Base-by-base conservation (phyloP, 179 eudicot genomes). In the Corrigiola litoralis region DNA sequence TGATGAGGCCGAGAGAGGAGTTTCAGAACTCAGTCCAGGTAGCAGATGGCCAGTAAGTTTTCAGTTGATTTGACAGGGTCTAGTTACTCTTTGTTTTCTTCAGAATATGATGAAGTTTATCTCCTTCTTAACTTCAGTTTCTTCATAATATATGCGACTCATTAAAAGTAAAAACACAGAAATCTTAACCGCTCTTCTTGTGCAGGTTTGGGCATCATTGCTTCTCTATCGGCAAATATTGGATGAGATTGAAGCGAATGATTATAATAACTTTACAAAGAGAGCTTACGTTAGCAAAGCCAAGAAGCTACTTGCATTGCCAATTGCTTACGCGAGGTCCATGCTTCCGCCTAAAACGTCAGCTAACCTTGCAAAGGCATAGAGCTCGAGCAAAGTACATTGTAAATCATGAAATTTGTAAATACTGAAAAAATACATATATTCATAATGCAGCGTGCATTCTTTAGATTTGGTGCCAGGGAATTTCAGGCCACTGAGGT, bases 21-120 rank as follows among this genome's bases (percentile, higher is more conserved):
- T 94, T 40, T 77, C 82, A 44, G 88, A 90, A 63, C 96, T 90
- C 46, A 88, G 88, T 72, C 69, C 91, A 48, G 91, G 84, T 16
- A 90, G 97, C 47, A 81, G 97, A 90, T 90, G 92, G 94, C 97
- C 97, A 2, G 97, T 90, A 80, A 84, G 90, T 46, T 20, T 69
- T 40, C 63, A 2, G 37, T 3, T 9, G 31, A 17, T 49, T 66
- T n/a, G n/a, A n/a, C n/a, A n/a, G n/a, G n/a, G n/a, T n/a, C 34
- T 54, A 34, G 41, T 53, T 32, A 24, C 23, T 36, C 28, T 5
- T 18, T 31, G 42, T 18, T 34, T 17, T 23, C 0, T 57, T 27
- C 5, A 1, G 34, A 27, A 11, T 11, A 14, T 9, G 4, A 21
- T 18, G 29, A 2, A 24, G 24, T 8, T n/a, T 49, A 6, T 6